These are phyloP conservation scores for Teratosphaeria pseudoeucalypti DNA, from an alignment of 2,329 filamentous ascomycete species.

Conservation along the genomic window DNA sequence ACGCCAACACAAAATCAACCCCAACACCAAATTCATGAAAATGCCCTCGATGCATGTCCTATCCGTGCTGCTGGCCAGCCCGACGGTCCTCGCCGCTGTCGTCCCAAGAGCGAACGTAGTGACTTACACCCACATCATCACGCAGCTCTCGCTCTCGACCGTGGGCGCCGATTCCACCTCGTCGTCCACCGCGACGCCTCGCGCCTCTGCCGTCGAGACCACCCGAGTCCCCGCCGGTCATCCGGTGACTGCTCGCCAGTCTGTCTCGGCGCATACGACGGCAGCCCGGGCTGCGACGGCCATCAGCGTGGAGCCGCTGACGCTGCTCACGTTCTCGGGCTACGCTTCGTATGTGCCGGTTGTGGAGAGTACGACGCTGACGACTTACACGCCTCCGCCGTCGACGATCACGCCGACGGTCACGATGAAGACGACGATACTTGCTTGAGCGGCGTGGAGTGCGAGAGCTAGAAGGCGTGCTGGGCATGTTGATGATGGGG, in stretches of 20 bases:
- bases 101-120: background rate
- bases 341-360: background rate
- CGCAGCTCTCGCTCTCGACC: background rate
- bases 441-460: background rate
- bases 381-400: background rate
- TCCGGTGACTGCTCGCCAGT: no score
- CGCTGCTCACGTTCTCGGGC: background rate
- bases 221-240: background rate
- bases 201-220: background rate
- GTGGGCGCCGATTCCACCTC: background rate
- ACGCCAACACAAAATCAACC: no score
- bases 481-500: background rate
- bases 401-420: background rate
- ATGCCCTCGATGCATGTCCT: background rate
- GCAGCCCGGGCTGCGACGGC: no score
- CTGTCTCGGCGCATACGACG: background rate
- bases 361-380: background rate
- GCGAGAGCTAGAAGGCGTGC: background rate
- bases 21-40: no score
- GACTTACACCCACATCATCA: background rate
- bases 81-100: background rate
- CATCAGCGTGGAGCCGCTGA: background rate
- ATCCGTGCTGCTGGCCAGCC: background rate
- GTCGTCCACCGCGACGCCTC: background rate
- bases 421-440: background rate